phyloP scores from a whole-genome alignment of 148 eudicot species.

The Fallopia convolvulus region DNA sequence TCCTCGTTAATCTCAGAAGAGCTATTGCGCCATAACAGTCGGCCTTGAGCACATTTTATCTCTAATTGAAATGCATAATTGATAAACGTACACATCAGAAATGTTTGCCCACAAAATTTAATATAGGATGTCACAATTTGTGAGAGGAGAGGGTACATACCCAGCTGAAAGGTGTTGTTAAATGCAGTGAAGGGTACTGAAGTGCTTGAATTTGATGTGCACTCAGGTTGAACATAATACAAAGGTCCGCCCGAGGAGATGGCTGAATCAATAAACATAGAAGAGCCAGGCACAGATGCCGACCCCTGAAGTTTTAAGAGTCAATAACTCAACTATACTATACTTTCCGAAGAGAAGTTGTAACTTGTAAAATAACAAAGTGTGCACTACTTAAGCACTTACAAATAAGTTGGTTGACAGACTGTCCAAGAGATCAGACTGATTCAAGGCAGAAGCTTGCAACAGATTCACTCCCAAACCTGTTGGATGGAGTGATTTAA shows the following conservation, averaged over 20 bases:
- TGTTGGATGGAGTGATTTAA: constrained; percentile 4
- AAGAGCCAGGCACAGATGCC: constrained; percentile 27
- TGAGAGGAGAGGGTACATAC: not conserved
- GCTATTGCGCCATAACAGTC: constrained; percentile 74
- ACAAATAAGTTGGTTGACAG: constrained; percentile 55
- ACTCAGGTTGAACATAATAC: constrained; percentile 51
- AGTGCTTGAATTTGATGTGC: constrained; percentile 37
- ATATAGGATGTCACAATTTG: not conserved
- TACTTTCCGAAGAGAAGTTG: not conserved
- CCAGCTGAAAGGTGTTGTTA: not conserved
- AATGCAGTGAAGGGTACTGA: constrained; percentile 35
- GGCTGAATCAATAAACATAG: constrained; percentile 64
- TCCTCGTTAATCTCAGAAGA: constrained; percentile 76
- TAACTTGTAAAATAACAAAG: not conserved
- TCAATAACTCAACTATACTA: not conserved
- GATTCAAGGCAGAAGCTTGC: constrained; percentile 29
- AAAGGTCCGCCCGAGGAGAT: constrained; percentile 47
- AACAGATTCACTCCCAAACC: constrained; percentile 55
- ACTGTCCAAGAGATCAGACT: constrained; percentile 38
- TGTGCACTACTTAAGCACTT: constrained; percentile 19
- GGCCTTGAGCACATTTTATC: constrained; percentile 53
- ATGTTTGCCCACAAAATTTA: not conserved
- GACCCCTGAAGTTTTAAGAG: constrained; percentile 54
- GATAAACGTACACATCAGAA: not conserved
- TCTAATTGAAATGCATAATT: constrained; percentile 28